A percentile compares a stretch with the other conserved stretches of the same genome.
Conservation (phyloP, 179 eudicot species). For the Beta macrorhiza region DNA sequence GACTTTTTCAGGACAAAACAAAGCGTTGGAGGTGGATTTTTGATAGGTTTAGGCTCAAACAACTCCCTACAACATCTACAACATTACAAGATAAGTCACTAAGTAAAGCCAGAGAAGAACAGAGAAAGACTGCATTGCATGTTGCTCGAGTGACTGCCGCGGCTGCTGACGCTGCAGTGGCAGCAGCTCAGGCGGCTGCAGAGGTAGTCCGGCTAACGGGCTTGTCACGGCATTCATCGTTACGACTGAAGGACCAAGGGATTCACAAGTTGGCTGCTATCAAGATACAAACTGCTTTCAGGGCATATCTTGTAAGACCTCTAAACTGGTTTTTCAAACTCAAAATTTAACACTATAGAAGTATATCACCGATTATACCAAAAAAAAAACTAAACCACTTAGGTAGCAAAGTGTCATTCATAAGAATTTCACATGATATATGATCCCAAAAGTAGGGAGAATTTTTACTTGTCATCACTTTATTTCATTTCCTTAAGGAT, state of each 20-base stretch:
- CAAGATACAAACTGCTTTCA: conserved; percentile 71
- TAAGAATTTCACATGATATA: too few relatives aligned
- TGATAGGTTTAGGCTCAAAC: conserved; percentile 36
- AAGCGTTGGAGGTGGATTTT: conserved; percentile 53
- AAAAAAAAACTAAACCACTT: too few relatives aligned
- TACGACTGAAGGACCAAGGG: conserved; percentile 21
- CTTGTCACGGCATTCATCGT: conserved; percentile 31
- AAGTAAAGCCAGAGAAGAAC: conserved; percentile 63
- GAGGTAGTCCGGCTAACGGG: conserved; percentile 70
- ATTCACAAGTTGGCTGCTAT: conserved; percentile 48
- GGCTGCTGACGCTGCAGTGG: conserved; percentile 91
- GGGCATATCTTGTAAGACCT: conserved; percentile 71
- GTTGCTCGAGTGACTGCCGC: conserved; percentile 85
- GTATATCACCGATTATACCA: too few relatives aligned
- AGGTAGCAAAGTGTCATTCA: too few relatives aligned
- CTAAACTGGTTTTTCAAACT: too few relatives aligned
- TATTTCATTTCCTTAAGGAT: too few relatives aligned
- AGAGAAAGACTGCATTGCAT: conserved; percentile 63
- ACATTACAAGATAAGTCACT: conserved; percentile 40
- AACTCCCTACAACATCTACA: conserved; percentile 32
- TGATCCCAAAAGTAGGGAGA: too few relatives aligned
- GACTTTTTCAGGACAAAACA: conserved; percentile 29
- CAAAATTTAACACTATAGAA: too few relatives aligned
- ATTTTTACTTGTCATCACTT: too few relatives aligned
- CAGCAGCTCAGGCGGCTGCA: conserved; percentile 88